These are phyloP conservation scores for Boletus reticulatus DNA, from an alignment of 768 basidiomycete species.

Conservation along the genomic window DNA sequence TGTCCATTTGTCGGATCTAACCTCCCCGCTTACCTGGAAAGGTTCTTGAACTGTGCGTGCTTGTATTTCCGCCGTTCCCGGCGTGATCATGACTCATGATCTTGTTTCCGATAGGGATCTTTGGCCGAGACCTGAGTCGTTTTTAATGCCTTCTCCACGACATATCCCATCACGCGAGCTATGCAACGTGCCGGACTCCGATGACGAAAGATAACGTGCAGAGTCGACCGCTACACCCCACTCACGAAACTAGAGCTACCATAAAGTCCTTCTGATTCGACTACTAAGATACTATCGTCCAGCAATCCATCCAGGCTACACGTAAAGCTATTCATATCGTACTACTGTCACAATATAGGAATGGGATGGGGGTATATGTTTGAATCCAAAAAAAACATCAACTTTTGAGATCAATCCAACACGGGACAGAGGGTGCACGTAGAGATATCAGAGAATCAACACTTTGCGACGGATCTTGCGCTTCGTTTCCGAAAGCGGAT, in stretches of 20 bases:
- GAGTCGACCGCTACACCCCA: background rate
- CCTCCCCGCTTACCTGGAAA: slow-evolving; percentile 19
- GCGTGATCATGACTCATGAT: slow-evolving; percentile 15
- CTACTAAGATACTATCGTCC: slow-evolving; percentile 12
- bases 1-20: slow-evolving; percentile 14
- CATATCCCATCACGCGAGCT: background rate
- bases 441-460: slow-evolving; percentile 22
- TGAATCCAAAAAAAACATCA: slow-evolving; percentile 8
- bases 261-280: slow-evolving; percentile 10
- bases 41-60: slow-evolving; percentile 67
- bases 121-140: slow-evolving; percentile 70
- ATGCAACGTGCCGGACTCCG: background rate
- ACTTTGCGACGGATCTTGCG: slow-evolving; percentile 32
- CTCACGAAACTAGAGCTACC: slow-evolving; percentile 11
- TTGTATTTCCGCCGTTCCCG: slow-evolving; percentile 1
- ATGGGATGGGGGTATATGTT: slow-evolving; percentile 7
- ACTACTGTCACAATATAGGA: slow-evolving; percentile 8
- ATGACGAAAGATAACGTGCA: background rate
- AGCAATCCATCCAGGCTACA: slow-evolving; percentile 13
- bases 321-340: slow-evolving; percentile 23
- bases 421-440: background rate
- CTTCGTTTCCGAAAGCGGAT: slow-evolving; percentile 25
- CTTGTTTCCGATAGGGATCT: slow-evolving; percentile 51
- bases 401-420: background rate
- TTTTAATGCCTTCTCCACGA: slow-evolving; percentile 41